Base-by-base conservation (phyloP, 2,329 filamentous ascomycete species). In the Dactylellina haptotyla region DNA sequence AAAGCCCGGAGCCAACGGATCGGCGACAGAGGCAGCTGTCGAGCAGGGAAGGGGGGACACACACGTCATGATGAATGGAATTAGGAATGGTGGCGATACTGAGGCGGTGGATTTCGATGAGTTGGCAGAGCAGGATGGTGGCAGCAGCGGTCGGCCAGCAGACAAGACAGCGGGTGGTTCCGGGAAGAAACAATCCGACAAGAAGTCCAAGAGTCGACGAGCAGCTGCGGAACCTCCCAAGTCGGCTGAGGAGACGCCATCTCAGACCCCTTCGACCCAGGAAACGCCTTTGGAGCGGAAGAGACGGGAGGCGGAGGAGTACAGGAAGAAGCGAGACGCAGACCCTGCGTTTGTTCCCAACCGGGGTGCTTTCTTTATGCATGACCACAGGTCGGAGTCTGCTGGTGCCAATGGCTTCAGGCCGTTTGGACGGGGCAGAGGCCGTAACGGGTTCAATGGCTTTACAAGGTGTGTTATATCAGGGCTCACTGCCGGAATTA, bases 271-370 rank as follows among this genome's bases (percentile, higher is more conserved):
- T 18, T 83, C 85, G 76, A 59, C 53, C 23, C 70, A 78, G 45
- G 88, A 89, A 78, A 85, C 86, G 32, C 83, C 87, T 69, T 86
- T 86, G 59, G 90, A 95, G 75, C 86, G 88, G 76, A 89, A 91
- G 80, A 88, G 91, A 76, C 88, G 90, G 77, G 93, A 97, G 79
- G 92, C 96, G 78, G 93, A 97, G 76, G 92, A 96, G 79, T 96
- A 96, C 83, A 89, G 90, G 82, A 92, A 90, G 82, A 91, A 91
- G 81, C 87, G 92, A 77, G 92, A 96, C 79, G 89, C 92, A 77
- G 92, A 97, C 80, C 94, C 94, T 34, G 89, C 93, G 9, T 97
- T 97, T 82, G 94, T 97, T 63, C 94, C 95, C 61, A 97, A 96
- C 79, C 86, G 94, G 76, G 95, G 95, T 70, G 90, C 91, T 75